Conservation (phyloP, 495 filamentous ascomycete genomes). For the Rusavskia elegans region DNA sequence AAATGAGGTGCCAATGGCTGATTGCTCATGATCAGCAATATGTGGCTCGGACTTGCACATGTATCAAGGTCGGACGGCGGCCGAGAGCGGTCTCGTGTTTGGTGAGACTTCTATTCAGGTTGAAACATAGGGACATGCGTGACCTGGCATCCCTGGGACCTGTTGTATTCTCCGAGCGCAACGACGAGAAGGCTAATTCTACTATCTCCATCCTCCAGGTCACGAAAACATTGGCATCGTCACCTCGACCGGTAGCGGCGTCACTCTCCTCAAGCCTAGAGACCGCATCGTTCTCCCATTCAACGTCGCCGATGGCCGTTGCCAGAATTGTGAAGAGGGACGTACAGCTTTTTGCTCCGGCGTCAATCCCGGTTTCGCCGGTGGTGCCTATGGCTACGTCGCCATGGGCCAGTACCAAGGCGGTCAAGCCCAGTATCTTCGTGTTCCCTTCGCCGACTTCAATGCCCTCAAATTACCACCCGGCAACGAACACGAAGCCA, state of each 20-base stretch:
- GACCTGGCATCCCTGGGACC: not conserved
- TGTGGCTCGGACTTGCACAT: conserved; percentile 32
- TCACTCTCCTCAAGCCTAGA: conserved; percentile 28
- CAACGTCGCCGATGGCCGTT: conserved; percentile 42
- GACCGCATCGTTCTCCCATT: conserved; percentile 34
- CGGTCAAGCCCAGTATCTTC: conserved; percentile 36
- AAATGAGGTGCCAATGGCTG: not conserved
- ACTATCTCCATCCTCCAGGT: conserved; percentile 13
- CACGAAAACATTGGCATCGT: conserved; percentile 44
- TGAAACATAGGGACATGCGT: too few relatives aligned
- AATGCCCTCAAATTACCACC: conserved; percentile 30
- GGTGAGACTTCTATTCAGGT: conserved; percentile 13
- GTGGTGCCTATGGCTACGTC: conserved; percentile 45
- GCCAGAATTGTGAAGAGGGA: conserved; percentile 41
- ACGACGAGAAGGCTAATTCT: not conserved
- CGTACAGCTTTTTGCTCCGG: conserved; percentile 40
- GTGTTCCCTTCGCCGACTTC: conserved; percentile 42
- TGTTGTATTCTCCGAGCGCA: not conserved
- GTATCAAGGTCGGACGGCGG: conserved; percentile 34
- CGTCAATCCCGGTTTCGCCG: conserved; percentile 43
- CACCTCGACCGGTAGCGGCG: conserved; percentile 25
- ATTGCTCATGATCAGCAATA: conserved; percentile 22
- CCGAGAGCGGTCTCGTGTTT: conserved; percentile 34
- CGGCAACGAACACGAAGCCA: conserved; percentile 27
- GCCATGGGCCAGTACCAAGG: conserved; percentile 43